These are phyloP conservation scores for Pseudonectria foliicola DNA, from an alignment of 2,329 filamentous ascomycete genomes.

Conservation along the genomic window DNA sequence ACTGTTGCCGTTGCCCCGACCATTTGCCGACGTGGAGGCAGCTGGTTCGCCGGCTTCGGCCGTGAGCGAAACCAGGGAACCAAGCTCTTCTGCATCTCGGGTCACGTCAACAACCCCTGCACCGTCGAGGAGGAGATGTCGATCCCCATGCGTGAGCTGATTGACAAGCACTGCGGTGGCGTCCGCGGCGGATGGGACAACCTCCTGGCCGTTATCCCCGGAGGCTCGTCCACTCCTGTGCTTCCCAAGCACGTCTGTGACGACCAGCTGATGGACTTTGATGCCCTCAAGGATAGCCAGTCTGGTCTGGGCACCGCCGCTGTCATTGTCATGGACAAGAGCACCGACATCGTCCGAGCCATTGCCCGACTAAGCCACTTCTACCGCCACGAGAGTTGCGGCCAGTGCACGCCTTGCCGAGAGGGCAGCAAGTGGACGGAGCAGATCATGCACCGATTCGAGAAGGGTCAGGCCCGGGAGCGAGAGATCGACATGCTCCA, in stretches of 20 bases:
- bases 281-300: conserved; percentile 95
- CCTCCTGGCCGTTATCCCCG: conserved; percentile 87
- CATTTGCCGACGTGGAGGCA: conserved; percentile 85
- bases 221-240: conserved; percentile 93
- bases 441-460: conserved; percentile 97
- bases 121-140: conserved; percentile 99
- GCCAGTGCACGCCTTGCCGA: conserved; percentile 98
- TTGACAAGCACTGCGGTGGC: conserved; percentile 96
- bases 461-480: conserved; percentile 79
- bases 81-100: conserved; percentile 97
- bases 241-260: conserved; percentile 86
- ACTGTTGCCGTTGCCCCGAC: conserved; percentile 93
- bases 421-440: conserved; percentile 99
- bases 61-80: conserved; percentile 95
- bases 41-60: conserved; percentile 90
- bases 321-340: conserved; percentile 99
- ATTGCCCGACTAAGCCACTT: conserved; percentile 92
- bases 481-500: conserved; percentile 99
- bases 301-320: conserved; percentile 95
- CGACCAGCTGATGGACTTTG: conserved; percentile 97
- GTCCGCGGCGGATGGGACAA: conserved; percentile 98
- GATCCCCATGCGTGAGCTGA: conserved; percentile 89
- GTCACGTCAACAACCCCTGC: conserved; percentile 96
- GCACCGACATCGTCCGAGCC: conserved; percentile 87
- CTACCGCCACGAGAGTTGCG: conserved; percentile 97